Conservation (phyloP, 345 rosid species). For the Lepidium africanum region DNA sequence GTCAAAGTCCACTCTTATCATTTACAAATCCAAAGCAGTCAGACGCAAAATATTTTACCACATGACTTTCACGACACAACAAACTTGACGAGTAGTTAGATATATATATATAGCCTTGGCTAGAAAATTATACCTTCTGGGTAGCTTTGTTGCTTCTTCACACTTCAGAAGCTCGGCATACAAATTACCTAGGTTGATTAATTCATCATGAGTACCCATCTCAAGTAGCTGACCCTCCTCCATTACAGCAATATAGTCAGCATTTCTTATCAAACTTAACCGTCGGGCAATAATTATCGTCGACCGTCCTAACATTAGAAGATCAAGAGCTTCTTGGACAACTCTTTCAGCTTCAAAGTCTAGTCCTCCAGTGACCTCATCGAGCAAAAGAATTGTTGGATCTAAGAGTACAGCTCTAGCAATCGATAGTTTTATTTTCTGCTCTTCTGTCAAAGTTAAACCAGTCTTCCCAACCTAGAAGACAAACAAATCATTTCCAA, state of each 20-base stretch:
- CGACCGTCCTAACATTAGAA: conserved; percentile 94
- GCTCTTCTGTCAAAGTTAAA: conserved; percentile 80
- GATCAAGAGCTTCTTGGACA: conserved; percentile 92
- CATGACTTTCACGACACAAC: conserved; percentile 10
- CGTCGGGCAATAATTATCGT: conserved; percentile 97
- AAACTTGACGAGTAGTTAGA: conserved; percentile 3
- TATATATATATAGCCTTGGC: conserved; percentile 8
- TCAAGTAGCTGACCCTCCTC: conserved; percentile 99
- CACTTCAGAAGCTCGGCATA: conserved; percentile 96
- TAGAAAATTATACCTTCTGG: conserved; percentile 64
- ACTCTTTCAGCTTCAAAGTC: conserved; percentile 96
- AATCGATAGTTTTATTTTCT: conserved; percentile 86
- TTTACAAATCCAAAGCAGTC: neutral
- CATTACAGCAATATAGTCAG: conserved; percentile 99
- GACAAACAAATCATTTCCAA: conserved; percentile 8
- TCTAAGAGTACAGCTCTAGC: conserved; percentile 96
- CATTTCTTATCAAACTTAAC: conserved; percentile 90
- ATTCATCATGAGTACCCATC: conserved; percentile 98
- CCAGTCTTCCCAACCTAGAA: conserved; percentile 92
- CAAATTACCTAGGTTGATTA: conserved; percentile 64
- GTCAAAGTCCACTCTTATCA: conserved; percentile 8
- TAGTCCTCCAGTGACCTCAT: conserved; percentile 98
- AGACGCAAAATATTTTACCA: neutral
- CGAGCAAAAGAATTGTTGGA: conserved; percentile 88
- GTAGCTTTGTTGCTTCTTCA: conserved; percentile 99